A percentile compares a stretch with the other conserved stretches of the same genome.
Evolutionary conservation across 208 protist genomes (phyloP).

Genomic region (Histomonas meleagridis): DNA sequence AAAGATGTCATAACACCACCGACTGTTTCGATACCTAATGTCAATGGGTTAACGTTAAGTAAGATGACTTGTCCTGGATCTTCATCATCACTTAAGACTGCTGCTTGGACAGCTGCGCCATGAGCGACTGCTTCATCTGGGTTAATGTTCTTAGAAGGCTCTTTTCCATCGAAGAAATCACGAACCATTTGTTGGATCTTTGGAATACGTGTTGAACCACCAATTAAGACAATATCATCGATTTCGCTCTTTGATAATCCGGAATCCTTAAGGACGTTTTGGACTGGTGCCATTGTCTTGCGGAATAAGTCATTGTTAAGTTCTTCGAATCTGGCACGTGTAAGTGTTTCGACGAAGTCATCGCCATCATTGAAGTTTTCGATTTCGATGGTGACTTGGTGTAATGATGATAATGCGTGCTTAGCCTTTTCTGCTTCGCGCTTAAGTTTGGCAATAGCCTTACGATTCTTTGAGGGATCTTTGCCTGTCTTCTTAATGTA

Average conservation of each 20-base stretch:
- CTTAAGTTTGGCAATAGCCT: conserved; percentile 60
- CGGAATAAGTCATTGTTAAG: conserved; percentile 86
- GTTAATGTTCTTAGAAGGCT: conserved; percentile 62
- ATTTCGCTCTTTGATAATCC: conserved; percentile 67
- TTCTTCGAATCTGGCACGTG: conserved; percentile 90
- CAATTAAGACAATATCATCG: conserved; percentile 76
- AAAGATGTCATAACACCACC: conserved; percentile 76
- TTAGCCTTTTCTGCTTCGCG: conserved; percentile 75
- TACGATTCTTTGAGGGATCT: conserved; percentile 58
- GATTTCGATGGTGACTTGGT: conserved; percentile 73
- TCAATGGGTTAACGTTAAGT: conserved; percentile 53
- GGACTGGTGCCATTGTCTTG: conserved; percentile 74
- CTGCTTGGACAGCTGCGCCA: conserved; percentile 78
- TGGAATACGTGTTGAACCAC: conserved; percentile 78
- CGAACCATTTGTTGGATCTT: conserved; percentile 84
- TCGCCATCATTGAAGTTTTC: conserved; percentile 82
- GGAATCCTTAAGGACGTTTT: conserved; percentile 76
- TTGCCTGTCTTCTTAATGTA: conserved; percentile 74
- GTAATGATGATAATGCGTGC: conserved; percentile 57
- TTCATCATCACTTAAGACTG: conserved; percentile 77
- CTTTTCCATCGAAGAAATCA: conserved; percentile 83
- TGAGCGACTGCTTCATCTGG: conserved; percentile 67
- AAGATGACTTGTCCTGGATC: conserved; percentile 56
- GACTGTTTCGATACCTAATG: conserved; percentile 55
- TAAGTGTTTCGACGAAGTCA: conserved; percentile 80